Evolutionary conservation across 2,329 filamentous ascomycete genomes (phyloP).

Genomic region (Aspergillus pseudoviridinutans): DNA sequence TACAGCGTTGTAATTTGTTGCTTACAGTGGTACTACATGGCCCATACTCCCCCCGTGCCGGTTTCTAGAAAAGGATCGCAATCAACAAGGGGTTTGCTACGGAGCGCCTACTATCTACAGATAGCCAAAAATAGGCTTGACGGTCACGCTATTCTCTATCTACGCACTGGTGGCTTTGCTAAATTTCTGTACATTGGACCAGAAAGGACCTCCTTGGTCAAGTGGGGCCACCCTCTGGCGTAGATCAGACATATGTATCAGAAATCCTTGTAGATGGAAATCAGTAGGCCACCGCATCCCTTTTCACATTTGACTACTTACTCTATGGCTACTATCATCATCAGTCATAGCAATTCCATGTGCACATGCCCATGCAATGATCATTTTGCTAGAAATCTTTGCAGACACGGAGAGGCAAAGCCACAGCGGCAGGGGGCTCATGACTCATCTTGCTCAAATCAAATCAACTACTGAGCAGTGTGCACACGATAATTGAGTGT

Average conservation of each 20-base stretch:
- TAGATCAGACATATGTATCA: background rate
- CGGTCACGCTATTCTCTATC: background rate
- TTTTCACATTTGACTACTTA: background rate
- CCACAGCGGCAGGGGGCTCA: background rate
- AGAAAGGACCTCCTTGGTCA: background rate
- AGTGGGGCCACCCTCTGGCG: background rate
- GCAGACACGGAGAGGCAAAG: background rate
- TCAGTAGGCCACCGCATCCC: background rate
- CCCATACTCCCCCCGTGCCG: background rate
- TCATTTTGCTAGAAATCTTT: background rate
- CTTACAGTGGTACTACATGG: background rate
- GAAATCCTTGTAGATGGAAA: background rate
- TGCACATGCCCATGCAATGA: background rate
- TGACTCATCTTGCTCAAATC: background rate
- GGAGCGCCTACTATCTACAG: too few relatives aligned
- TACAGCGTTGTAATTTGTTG: background rate
- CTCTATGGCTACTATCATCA: background rate
- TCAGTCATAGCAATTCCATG: background rate
- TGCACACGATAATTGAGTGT: background rate
- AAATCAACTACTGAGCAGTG: background rate
- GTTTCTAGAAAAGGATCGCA: too few relatives aligned
- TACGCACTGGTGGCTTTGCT: background rate
- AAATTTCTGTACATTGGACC: background rate
- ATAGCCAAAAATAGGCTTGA: background rate
- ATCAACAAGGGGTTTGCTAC: too few relatives aligned